Percentiles rank a stretch among this genome's conserved stretches.
Conservation (phyloP, 2,329 filamentous ascomycete species). For the Xylariaceae sp. region DNA sequence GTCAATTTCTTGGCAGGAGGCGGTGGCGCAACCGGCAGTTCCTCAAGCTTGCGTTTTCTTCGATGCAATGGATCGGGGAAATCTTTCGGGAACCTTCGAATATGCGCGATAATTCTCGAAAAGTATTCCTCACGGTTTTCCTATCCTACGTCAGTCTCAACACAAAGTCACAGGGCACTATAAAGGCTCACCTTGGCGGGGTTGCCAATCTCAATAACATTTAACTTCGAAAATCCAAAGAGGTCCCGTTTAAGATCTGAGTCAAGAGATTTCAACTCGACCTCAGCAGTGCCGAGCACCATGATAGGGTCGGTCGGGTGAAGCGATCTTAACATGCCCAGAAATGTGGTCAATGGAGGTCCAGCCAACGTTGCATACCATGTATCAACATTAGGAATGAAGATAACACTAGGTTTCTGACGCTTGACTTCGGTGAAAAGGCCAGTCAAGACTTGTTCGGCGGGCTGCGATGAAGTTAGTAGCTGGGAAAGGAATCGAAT, state of each 20-base stretch:
- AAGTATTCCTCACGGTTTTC: conserved; percentile 76
- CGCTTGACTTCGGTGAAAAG: conserved; percentile 89
- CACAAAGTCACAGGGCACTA: background rate
- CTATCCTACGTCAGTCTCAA: conserved; percentile 37
- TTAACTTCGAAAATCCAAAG: conserved; percentile 81
- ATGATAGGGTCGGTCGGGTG: conserved; percentile 88
- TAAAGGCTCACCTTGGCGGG: conserved; percentile 56
- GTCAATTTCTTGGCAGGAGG: conserved; percentile 63
- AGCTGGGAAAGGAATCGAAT: conserved; percentile 9
- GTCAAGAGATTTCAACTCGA: conserved; percentile 58
- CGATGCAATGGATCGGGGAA: conserved; percentile 84
- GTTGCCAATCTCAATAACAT: conserved; percentile 64
- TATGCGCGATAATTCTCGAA: conserved; percentile 64
- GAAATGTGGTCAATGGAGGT: conserved; percentile 75
- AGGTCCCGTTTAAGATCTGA: conserved; percentile 65
- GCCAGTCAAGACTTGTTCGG: conserved; percentile 84
- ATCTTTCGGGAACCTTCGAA: conserved; percentile 73
- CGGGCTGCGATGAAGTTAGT: conserved; percentile 46
- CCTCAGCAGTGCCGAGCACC: conserved; percentile 79
- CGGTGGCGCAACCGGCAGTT: conserved; percentile 69
- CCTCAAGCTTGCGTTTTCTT: conserved; percentile 78
- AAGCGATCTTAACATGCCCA: conserved; percentile 74
- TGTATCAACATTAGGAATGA: conserved; percentile 81
- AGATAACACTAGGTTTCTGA: conserved; percentile 94
- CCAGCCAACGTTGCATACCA: conserved; percentile 68